These are phyloP conservation scores for Crithidia fasciculata DNA, from an alignment of 208 protist species.

Conservation along the genomic window DNA sequence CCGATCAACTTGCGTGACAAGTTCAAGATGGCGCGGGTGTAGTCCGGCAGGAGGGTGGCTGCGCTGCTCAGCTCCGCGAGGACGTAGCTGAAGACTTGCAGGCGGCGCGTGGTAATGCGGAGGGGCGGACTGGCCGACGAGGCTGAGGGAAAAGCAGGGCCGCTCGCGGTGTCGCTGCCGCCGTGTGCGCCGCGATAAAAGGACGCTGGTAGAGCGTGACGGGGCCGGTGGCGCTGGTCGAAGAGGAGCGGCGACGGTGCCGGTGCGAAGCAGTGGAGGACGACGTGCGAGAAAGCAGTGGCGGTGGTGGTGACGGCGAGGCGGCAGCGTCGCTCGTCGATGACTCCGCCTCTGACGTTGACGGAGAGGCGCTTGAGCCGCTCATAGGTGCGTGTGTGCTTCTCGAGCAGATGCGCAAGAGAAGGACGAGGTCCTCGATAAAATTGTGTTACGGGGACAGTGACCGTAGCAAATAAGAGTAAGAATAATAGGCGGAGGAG, in stretches of 20 bases:
- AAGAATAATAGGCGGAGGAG: too few relatives aligned
- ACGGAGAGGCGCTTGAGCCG: too few relatives aligned
- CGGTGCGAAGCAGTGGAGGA: background rate
- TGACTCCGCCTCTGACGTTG: too few relatives aligned
- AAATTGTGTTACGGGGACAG: too few relatives aligned
- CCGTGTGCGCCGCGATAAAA: background rate
- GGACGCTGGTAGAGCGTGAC: constrained; percentile 14
- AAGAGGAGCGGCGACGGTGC: background rate
- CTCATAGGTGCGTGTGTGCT: too few relatives aligned
- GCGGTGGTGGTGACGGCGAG: background rate
- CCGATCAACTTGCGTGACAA: constrained; percentile 53
- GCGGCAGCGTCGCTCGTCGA: background rate
- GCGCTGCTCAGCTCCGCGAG: constrained; percentile 79
- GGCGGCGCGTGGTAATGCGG: constrained; percentile 40
- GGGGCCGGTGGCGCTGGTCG: background rate
- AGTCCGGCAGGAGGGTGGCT: constrained; percentile 66
- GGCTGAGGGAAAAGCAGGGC: background rate
- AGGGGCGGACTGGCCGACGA: background rate
- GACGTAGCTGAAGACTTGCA: constrained; percentile 68
- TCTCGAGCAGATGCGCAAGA: too few relatives aligned
- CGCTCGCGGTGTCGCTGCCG: background rate
- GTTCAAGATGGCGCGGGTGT: constrained; percentile 58
- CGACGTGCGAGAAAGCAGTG: background rate
- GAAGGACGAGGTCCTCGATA: too few relatives aligned
- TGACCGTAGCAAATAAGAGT: too few relatives aligned